A percentile compares a stretch with the other conserved stretches of the same genome.
Conservation (phyloP, 2,329 filamentous ascomycete species). For the Apiospora marii region DNA sequence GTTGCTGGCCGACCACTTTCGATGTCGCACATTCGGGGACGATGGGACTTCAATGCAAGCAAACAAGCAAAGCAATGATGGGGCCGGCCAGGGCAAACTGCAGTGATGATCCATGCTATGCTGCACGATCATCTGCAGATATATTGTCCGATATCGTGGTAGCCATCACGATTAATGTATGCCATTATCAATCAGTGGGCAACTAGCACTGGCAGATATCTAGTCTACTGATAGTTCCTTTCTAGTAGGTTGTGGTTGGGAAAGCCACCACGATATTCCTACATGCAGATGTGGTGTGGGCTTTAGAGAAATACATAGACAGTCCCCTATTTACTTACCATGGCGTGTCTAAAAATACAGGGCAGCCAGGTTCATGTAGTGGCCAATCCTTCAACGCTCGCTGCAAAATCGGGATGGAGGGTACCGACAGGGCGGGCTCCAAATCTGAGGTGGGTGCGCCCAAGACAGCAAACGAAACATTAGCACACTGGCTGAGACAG, state of each 20-base stretch:
- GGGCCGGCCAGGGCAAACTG: not conserved
- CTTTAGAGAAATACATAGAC: not conserved
- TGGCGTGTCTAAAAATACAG: not conserved
- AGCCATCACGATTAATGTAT: not conserved
- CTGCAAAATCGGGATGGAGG: not conserved
- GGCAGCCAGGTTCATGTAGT: not conserved
- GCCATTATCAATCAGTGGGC: not conserved
- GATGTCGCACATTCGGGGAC: not conserved
- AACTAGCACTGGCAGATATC: not conserved
- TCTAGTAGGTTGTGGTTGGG: not conserved
- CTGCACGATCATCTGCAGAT: constrained; percentile 18
- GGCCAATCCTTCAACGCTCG: not conserved
- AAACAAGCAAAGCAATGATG: not conserved
- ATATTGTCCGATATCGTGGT: not conserved
- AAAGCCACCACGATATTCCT: not conserved
- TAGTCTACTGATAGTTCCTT: not conserved
- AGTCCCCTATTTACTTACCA: not conserved
- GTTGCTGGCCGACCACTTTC: not conserved
- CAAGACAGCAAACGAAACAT: not conserved
- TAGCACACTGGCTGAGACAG: not conserved
- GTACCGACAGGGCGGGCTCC: not conserved
- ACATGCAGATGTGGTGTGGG: not conserved
- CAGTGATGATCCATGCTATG: constrained; percentile 3
- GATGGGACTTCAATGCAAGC: not conserved
- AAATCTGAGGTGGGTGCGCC: not conserved